phyloP scores from a whole-genome alignment of 108 stramenopile species.

The Nannochloropsis gaditana region DNA sequence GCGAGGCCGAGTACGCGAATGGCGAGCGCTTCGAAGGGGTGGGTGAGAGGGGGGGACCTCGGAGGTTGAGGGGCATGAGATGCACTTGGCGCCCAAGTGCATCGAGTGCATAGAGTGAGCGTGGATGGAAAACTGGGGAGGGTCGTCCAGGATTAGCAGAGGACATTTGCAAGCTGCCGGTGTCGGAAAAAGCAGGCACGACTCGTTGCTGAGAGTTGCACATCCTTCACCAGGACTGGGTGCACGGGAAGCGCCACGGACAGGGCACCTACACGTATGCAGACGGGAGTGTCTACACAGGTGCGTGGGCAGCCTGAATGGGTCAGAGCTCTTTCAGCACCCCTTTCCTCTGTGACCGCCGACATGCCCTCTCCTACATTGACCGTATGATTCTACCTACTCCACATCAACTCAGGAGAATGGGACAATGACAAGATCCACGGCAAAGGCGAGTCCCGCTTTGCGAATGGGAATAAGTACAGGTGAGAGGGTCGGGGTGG shows the following conservation, averaged over 20 bases:
- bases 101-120: no score
- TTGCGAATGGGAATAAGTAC: conserved; percentile 23
- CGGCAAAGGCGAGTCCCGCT: background rate
- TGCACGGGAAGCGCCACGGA: conserved; percentile 48
- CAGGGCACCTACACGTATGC: conserved; percentile 42
- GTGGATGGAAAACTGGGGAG: no score
- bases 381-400: background rate
- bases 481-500: background rate
- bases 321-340: no score
- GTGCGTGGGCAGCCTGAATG: background rate
- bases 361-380: background rate
- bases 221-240: conserved; percentile 32
- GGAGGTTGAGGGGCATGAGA: no score
- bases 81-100: no score
- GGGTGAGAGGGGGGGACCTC: background rate
- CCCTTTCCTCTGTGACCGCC: background rate
- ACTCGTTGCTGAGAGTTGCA: no score
- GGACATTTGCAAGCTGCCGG: no score
- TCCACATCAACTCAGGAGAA: background rate
- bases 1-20: background rate
- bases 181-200: no score
- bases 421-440: conserved; percentile 25
- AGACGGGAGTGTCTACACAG: conserved; percentile 33
- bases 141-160: no score
- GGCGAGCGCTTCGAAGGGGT: conserved; percentile 11